Conservation (phyloP, 176 grass and related monocot species). For the Alopecurus myosuroides region DNA sequence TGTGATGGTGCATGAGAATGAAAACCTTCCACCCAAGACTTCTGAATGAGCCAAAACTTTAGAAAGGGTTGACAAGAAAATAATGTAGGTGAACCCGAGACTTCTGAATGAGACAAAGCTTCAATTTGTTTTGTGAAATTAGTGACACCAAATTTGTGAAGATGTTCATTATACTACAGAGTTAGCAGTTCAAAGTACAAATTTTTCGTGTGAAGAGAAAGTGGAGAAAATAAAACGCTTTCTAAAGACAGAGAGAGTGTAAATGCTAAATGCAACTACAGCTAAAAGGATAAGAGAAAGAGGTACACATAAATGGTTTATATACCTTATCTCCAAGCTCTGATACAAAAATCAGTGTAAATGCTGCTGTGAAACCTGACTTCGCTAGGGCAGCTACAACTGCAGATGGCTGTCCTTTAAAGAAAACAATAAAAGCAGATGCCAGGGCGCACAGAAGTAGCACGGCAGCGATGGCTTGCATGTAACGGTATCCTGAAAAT, state of each 20-base stretch:
- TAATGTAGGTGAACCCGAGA: background rate
- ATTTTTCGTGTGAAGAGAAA: background rate
- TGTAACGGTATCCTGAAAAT: slow-evolving; percentile 40
- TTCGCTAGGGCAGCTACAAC: slow-evolving; percentile 64
- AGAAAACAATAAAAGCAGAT: slow-evolving; percentile 55
- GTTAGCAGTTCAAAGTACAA: background rate
- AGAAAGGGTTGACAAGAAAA: background rate
- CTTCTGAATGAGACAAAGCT: background rate
- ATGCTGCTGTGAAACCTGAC: slow-evolving; percentile 94
- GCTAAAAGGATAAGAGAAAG: background rate
- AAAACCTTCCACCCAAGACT: too few species aligned
- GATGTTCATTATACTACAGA: background rate
- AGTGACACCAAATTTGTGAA: background rate
- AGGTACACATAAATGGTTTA: background rate
- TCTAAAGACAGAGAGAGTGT: too few species aligned
- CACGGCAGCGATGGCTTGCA: slow-evolving; percentile 46
- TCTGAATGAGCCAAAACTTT: too few species aligned
- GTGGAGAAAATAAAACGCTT: background rate
- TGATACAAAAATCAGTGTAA: slow-evolving; percentile 89
- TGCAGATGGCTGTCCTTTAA: slow-evolving; percentile 73
- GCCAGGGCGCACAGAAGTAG: slow-evolving; percentile 51
- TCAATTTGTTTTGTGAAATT: background rate
- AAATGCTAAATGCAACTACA: too few species aligned
- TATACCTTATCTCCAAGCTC: slow-evolving; percentile 97
- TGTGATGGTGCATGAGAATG: too few species aligned